Base-by-base conservation (phyloP, 306 rosid genomes). In the Carpinus fangiana region DNA sequence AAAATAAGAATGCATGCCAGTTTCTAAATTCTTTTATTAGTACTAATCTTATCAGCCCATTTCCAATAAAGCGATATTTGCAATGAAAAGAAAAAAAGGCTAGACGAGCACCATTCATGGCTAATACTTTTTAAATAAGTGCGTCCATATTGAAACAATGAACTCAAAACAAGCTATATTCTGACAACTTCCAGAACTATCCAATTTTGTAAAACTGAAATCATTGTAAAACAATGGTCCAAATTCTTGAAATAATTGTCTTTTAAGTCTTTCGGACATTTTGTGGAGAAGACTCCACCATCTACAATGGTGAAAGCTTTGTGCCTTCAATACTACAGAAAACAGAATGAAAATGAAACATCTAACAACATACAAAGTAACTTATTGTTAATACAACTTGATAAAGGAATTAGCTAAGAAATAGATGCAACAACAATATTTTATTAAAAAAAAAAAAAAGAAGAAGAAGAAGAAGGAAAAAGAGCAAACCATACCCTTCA, bases 401-500 rank as follows among this genome's bases (percentile, higher is more conserved):
- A 66, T 66, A 36, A 64, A 66, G 41, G 8, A 8, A 38, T 13
- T 3, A 38, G 72, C 72, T 66, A 66, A 43, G 21, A 7, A 66
- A 66, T 62, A 62, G 45, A 62, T 41, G 51, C 50, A 10, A 61
- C 7, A 64, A 36, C 72, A 55, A 20, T 2, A 4, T 3, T 3
- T 59, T 21, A 20, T 59, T 66, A 9, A 17, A 43, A 36, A 13
- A 17, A 11, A 56, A 34, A 43, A 36, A 13, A 17, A 11, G 45
- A 34, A 36, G 13, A 45, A 75, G 17, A 43, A 21, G 20, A 21
- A 5, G 23, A 6, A 10, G 3, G n/a, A 16, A 16, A 68, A 48
- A 53, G 55, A 59, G 36, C 48, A 47, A 70, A 82, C 48, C 92
- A 86, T 93, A 95, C 99, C 98, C 99, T 74, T 92, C 93, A 64